Conservation (phyloP, 169 alveolate genomes). For the Eimeria acervulina region DNA sequence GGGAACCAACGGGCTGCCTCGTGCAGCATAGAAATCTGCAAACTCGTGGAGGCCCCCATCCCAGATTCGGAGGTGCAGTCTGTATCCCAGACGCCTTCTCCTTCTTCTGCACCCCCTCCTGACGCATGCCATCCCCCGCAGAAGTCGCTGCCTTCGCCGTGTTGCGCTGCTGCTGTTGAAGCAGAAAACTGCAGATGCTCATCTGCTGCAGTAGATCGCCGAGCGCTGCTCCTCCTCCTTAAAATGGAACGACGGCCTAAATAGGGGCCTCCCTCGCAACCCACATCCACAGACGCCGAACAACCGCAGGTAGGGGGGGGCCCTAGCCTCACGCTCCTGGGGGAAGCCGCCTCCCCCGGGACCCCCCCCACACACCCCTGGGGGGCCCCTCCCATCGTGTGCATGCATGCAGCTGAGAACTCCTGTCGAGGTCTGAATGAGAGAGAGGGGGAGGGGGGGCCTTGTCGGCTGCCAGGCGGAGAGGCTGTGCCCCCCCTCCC, state of each 20-base stretch:
- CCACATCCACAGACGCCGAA: neutral
- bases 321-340: neutral
- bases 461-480: neutral
- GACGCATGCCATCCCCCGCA: neutral
- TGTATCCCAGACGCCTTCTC: neutral
- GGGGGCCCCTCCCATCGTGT: neutral
- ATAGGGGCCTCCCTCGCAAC: neutral
- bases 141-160: neutral
- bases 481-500: conserved; percentile 5
- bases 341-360: neutral
- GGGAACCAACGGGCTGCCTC: conserved; percentile 70
- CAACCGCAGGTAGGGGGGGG: neutral
- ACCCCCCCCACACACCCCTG: neutral
- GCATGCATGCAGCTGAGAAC: neutral
- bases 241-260: neutral
- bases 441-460: neutral
- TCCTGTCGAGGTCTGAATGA: neutral
- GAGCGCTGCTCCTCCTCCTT: neutral
- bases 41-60: neutral
- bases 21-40: conserved; percentile 37
- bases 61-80: neutral
- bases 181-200: neutral
- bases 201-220: neutral
- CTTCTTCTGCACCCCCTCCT: neutral
- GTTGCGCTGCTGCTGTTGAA: neutral